phyloP scores from a whole-genome alignment of 179 eudicot genomes.

The Silene coronaria region DNA sequence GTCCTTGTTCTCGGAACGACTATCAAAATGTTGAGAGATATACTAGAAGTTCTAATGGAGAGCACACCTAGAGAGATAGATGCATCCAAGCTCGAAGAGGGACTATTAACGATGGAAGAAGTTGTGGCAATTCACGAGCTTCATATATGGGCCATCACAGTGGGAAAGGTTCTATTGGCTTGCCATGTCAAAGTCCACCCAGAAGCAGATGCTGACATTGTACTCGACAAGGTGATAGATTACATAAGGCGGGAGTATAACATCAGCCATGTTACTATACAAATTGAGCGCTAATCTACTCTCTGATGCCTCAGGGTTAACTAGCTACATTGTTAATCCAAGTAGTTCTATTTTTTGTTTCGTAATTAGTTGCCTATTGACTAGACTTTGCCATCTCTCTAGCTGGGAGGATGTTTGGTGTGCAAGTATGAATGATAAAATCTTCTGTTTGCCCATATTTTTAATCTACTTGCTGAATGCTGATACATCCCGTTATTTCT shows the following conservation, averaged over 20 bases:
- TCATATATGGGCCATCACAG: conserved; percentile 95
- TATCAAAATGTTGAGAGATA: conserved; percentile 64
- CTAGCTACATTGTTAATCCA: conserved; percentile 5
- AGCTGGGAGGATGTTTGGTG: conserved; percentile 9
- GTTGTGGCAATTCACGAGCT: conserved; percentile 85
- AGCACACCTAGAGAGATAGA: conserved; percentile 94
- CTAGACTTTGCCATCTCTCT: conserved; percentile 1
- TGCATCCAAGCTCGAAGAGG: conserved; percentile 72
- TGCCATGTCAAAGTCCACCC: conserved; percentile 76
- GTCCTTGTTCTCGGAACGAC: conserved; percentile 70
- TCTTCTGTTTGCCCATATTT: conserved; percentile 13
- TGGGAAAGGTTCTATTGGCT: conserved; percentile 76
- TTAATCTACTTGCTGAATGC: conserved; percentile 1
- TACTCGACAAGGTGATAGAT: conserved; percentile 64
- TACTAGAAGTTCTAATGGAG: conserved; percentile 92
- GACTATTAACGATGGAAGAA: conserved; percentile 69
- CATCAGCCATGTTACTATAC: conserved; percentile 85
- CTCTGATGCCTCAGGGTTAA: background rate
- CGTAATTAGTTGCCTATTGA: conserved; percentile 16
- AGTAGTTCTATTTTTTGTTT: conserved; percentile 10
- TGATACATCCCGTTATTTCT: background rate
- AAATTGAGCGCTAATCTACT: conserved; percentile 38
- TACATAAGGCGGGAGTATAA: conserved; percentile 74
- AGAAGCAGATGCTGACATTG: conserved; percentile 69
- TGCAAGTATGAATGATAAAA: conserved; percentile 22